Evolutionary conservation across 2,329 filamentous ascomycete genomes (phyloP), one percentile per base, ranked within the genome.

Genomic region (Emydomyces testavorans): DNA sequence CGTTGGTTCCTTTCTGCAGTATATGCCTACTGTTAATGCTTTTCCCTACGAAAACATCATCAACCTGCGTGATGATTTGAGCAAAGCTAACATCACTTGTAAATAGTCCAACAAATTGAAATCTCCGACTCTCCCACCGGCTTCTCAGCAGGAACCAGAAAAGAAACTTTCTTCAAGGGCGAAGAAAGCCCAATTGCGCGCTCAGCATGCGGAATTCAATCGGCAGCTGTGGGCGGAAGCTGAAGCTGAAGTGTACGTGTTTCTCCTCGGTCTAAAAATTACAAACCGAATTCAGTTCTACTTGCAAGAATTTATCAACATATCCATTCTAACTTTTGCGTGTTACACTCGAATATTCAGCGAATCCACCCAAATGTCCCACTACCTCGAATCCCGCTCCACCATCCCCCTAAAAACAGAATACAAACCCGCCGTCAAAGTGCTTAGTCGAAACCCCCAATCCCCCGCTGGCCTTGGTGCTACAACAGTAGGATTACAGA

Each of bases 191-290:
- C 83, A 95, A 66, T 80, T 83, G 35, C 73, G 84, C 53, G 85
- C 84, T 10, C 78, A 82, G 62, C 90, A 96, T 63, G 79, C 77
- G 23, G 87, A 94, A 63, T 76, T 82, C 46, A 94, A 95, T 63
- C 79, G 82, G 58, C 83, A 84, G 64, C 69, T 95, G 48, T 95
- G 90, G 90, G 79, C 92, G 60, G 82, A 87, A 60, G 90, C 89
- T 82, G 92, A 78, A 90, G 79, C 92, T 60, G 82, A 87, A 60
- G 90, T 89, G 83, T 92, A 78, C 20, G 57, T 55, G 13, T 28
- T 16, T 15, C 20, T 8, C 11, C 21, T 24, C 20, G 8, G 11
- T 6, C 10, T 13, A 18, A 2, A 32, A 42, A 38, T n/a, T n/a
- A n/a, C n/a, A n/a, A n/a, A n/a, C n/a, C n/a, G n/a, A n/a, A n/a